Evolutionary conservation across 1,284 basidiomycete genomes (phyloP).

Genomic region (Naganishia cerealis): DNA sequence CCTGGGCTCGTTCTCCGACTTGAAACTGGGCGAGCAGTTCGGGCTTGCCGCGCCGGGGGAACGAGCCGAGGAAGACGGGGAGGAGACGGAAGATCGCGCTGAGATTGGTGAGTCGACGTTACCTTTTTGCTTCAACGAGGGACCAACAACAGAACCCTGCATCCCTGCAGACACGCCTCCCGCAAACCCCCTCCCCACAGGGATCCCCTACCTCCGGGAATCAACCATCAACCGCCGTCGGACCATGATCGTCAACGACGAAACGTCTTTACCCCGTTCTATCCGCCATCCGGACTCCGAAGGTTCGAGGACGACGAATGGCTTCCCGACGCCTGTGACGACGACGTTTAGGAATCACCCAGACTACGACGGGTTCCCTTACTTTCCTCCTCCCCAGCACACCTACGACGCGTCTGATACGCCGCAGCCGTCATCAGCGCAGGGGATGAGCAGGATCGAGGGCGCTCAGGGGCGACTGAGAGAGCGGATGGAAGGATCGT

Average conservation of each 20-base stretch:
- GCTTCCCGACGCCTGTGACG: background rate
- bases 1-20: slow-evolving; percentile 15
- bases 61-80: background rate
- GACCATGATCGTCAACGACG: slow-evolving; percentile 1
- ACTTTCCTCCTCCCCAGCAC: background rate
- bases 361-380: background rate
- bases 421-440: background rate
- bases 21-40: slow-evolving; percentile 9
- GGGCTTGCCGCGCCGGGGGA: background rate
- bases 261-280: background rate
- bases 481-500: no score
- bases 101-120: background rate
- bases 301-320: no score
- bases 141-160: background rate
- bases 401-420: background rate
- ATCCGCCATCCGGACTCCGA: background rate
- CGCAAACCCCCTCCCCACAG: background rate
- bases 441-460: no score
- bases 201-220: slow-evolving; percentile 11
- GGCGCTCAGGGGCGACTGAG: no score
- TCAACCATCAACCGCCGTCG: background rate
- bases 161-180: background rate
- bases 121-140: no score
- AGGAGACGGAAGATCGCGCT: background rate
- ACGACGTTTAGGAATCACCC: background rate